phyloP scores from a whole-genome alignment of 2,329 filamentous ascomycete genomes.

The Phyllosticta citribraziliensis region DNA sequence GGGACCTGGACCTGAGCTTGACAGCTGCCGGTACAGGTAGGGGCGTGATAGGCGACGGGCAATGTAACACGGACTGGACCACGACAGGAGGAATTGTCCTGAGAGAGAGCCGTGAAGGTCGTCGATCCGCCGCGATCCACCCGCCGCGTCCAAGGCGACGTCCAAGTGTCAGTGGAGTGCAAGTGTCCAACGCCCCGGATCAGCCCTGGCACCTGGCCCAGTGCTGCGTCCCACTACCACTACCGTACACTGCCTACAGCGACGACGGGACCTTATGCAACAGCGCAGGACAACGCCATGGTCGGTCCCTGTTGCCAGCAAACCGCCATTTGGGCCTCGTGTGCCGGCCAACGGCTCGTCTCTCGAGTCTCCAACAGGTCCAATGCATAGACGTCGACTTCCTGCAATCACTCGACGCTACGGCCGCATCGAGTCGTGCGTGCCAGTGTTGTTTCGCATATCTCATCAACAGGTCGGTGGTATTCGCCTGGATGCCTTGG shows the following conservation, averaged over 20 bases:
- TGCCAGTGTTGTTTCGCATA: not conserved
- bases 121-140: too few species aligned
- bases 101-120: too few species aligned
- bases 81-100: not conserved
- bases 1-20: not conserved
- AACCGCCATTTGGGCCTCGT: not conserved
- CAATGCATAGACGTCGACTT: too few species aligned
- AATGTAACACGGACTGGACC: not conserved
- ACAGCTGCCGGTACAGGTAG: not conserved
- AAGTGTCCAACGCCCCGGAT: not conserved
- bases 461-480: not conserved
- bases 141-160: too few species aligned
- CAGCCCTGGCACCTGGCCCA: not conserved
- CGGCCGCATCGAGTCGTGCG: too few species aligned
- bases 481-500: not conserved
- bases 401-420: too few species aligned
- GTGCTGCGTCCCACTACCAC: not conserved
- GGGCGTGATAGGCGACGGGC: conserved; percentile 8
- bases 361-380: too few species aligned
- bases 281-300: not conserved
- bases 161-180: not conserved
- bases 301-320: not conserved
- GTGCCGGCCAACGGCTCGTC: not conserved
- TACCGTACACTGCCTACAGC: too few species aligned
- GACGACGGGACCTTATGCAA: too few species aligned